Conservation (phyloP, 495 filamentous ascomycete genomes). For the Pyrenula aspistea region DNA sequence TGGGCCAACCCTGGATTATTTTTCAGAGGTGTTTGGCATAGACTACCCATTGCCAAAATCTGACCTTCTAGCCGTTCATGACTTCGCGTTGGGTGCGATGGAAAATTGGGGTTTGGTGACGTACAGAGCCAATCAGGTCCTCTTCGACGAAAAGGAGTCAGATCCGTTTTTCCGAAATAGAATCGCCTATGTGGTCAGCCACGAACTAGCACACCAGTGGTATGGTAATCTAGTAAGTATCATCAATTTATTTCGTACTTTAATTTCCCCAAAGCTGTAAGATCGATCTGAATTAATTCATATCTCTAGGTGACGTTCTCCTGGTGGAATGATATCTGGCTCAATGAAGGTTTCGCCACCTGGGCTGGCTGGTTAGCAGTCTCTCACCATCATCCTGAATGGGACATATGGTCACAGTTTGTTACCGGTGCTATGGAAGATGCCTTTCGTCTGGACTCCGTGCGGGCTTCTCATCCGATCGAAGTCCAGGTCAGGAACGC, state of each 20-base stretch:
- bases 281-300: too few relatives aligned
- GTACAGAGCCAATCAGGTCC: slow-evolving; percentile 83
- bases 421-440: slow-evolving; percentile 83
- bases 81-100: slow-evolving; percentile 73
- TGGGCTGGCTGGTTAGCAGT: slow-evolving; percentile 95
- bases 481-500: slow-evolving; percentile 85
- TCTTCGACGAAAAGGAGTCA: slow-evolving; percentile 85
- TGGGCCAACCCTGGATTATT: slow-evolving; percentile 82
- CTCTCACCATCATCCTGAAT: slow-evolving; percentile 85
- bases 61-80: slow-evolving; percentile 90
- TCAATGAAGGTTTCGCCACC: slow-evolving; percentile 94
- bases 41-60: slow-evolving; percentile 95
- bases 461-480: slow-evolving; percentile 87
- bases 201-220: slow-evolving; percentile 97
- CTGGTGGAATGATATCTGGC: slow-evolving; percentile 93
- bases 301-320: slow-evolving; percentile 31
- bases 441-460: slow-evolving; percentile 77
- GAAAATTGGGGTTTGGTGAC: slow-evolving; percentile 94
- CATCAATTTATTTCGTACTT: too few relatives aligned
- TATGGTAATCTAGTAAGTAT: slow-evolving; percentile 77
- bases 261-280: too few relatives aligned
- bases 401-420: slow-evolving; percentile 93
- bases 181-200: slow-evolving; percentile 88
- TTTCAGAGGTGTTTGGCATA: slow-evolving; percentile 83
- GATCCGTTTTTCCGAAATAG: slow-evolving; percentile 80